Evolutionary conservation across 208 protist genomes (phyloP).

Genomic region (Borovskyia barvae): DNA sequence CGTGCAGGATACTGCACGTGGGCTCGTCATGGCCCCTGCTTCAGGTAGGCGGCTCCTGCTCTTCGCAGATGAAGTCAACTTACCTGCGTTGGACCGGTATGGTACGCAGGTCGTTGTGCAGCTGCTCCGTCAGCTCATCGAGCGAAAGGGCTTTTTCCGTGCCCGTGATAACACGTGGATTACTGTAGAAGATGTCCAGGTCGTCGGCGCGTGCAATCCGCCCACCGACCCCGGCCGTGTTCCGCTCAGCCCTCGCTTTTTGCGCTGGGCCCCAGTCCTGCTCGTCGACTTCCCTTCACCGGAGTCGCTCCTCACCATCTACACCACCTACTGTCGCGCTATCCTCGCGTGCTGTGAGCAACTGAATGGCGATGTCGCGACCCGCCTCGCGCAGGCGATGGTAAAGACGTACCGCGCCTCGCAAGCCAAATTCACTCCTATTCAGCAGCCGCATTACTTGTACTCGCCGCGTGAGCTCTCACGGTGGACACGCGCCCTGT

Average conservation of each 20-base stretch:
- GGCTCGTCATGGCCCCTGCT: conserved; percentile 89
- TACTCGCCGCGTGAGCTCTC: conserved; percentile 98
- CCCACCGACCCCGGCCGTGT: conserved; percentile 98
- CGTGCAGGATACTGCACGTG: conserved; percentile 88
- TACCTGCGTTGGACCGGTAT: conserved; percentile 96
- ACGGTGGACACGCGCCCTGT: conserved; percentile 97
- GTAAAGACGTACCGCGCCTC: conserved; percentile 95
- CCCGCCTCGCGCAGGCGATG: conserved; percentile 92
- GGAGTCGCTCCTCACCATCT: conserved; percentile 97
- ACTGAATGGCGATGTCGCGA: conserved; percentile 30
- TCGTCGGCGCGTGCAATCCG: conserved; percentile 97
- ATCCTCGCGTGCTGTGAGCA: conserved; percentile 70
- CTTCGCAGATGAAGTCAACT: conserved; percentile 99
- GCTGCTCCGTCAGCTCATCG: conserved; percentile 98
- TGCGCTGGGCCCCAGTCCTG: conserved; percentile 97
- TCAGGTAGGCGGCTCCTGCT: conserved; percentile 95
- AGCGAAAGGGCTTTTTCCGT: conserved; percentile 97
- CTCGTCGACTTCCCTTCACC: conserved; percentile 98
- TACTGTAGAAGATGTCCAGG: conserved; percentile 92
- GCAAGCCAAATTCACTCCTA: conserved; percentile 93
- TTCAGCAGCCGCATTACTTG: conserved; percentile 98
- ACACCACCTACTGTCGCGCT: conserved; percentile 97
- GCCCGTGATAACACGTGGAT: conserved; percentile 93
- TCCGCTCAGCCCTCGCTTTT: conserved; percentile 94
- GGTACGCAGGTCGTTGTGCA: conserved; percentile 98